Base-by-base conservation (phyloP, 805 yeast species). In the Pichia paraexigua region DNA sequence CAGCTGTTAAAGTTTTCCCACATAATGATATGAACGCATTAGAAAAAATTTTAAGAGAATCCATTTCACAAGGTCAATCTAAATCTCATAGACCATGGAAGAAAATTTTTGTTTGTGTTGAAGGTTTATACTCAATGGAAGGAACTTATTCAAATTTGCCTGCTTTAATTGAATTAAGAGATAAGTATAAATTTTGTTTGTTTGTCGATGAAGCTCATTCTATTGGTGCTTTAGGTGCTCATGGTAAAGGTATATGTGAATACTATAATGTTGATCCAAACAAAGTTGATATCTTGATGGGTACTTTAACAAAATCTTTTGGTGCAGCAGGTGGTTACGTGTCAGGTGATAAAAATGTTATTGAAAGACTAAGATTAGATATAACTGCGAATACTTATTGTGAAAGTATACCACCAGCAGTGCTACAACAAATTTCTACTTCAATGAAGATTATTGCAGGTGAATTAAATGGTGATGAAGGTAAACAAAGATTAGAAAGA, bases 301-400 rank as follows among this genome's bases (percentile, higher is more conserved):
- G 99, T 47, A 94, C 99, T 9, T 79, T 94, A 52, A 95, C 99
- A 48, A 94, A 94, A 70, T 88, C 97, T 1, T 94, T 94, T 67
- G 99, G 99, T 66, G 98, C 99, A 18, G 89, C 98, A 42, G 99
- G 99, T 63, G 99, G 99, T 45, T 94, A 94, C 66, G 73, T 94
- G 56, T 92, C 96, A n/a, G 95, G 85, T 45, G 75, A 75, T 56
- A 76, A 81, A 62, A 71, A 68, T 46, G 70, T 88, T 32, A 84
- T 92, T 47, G 91, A 89, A 60, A 78, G 83, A 60, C 72, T 94
- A 55, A 80, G 91, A 69, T 60, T 86, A 41, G 83, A 80, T 60
- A 80, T 87, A 60, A 76, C 88, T 57, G 85, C 91, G 30, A 79
- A 83, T 57, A 75, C 73, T 43, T 87, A 90, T 63, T 83, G 94